Conservation (phyloP, 768 basidiomycete species). For the Crepidotus variabilis region DNA sequence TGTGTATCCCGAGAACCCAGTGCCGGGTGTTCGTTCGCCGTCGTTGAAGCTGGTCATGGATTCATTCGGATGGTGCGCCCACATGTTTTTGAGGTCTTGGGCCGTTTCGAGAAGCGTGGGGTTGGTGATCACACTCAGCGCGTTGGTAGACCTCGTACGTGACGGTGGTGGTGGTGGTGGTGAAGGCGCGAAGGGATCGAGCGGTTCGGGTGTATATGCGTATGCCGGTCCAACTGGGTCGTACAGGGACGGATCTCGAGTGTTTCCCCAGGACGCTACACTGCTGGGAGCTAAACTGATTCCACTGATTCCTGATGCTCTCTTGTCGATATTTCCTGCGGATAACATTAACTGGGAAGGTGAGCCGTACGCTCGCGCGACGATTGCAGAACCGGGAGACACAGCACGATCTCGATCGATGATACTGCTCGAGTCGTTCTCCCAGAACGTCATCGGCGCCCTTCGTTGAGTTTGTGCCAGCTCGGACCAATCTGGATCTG, state of each 20-base stretch:
- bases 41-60: not conserved
- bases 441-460: not conserved
- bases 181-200: constrained; percentile 1
- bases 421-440: no score
- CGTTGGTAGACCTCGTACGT: not conserved
- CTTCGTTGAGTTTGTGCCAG: not conserved
- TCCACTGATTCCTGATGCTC: not conserved
- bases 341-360: not conserved
- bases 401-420: no score
- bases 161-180: not conserved
- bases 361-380: not conserved
- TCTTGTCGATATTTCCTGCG: not conserved
- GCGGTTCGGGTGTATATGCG: not conserved
- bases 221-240: not conserved
- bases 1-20: not conserved
- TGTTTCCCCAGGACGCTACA: no score
- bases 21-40: not conserved
- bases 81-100: not conserved
- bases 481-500: not conserved
- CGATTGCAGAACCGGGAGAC: no score
- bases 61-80: not conserved
- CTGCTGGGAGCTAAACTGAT: not conserved
- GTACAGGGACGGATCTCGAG: no score
- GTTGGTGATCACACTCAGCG: not conserved
- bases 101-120: not conserved